Evolutionary conservation across 805 yeast species (phyloP), one percentile per base, ranked within the genome.

Genomic region (Groenewaldozyma salmanticensis): DNA sequence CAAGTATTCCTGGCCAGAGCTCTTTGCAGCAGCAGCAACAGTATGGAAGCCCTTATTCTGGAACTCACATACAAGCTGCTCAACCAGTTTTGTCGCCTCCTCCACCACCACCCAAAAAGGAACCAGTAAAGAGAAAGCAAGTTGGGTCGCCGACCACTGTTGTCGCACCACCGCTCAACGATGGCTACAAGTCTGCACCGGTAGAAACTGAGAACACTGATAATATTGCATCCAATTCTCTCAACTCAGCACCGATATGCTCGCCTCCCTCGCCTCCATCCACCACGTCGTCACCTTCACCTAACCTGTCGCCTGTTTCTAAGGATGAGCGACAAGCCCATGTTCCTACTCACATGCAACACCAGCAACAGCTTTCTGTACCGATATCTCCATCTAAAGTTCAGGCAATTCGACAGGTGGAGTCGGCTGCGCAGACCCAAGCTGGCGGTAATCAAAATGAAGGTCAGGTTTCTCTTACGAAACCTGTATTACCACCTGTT

Each of bases 51-150:
- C 20, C 37, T 21, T 19, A 11, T 3, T 7, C 15, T 16, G 21
- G 37, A 4, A 5, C 19, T 5, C 18, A 15, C 16, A 18, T 16
- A 15, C 21, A 11, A 33, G 21, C 22, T 9, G 27, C 17, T 11
- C 21, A 34, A 16, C n/a, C 16, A 4, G 37, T 18, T 19, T 4
- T n/a, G 17, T 21, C 22, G 3, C 31, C n/a, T 11, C 51, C 35
- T 27, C 52, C 44, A 34, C 54, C 43, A 4, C 53, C 51, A 4
- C 52, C 52, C 21, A 40, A 32, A 18, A 54, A 45, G 38, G 53
- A 51, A 40, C 54, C 58, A 7, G 48, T 55, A 21, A 43, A 40
- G 35, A 47, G 60, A 3, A 52, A 52, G 36, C 29, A 24, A 24
- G 29, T 24, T 24, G 29, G 29, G 13, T 24, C 29, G 7, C 29